A percentile compares a stretch with the other conserved stretches of the same genome.
These are phyloP conservation scores for Entrophospora sp. DNA, from an alignment of 192 early-diverging fungal genomes.

Conservation along the genomic window DNA sequence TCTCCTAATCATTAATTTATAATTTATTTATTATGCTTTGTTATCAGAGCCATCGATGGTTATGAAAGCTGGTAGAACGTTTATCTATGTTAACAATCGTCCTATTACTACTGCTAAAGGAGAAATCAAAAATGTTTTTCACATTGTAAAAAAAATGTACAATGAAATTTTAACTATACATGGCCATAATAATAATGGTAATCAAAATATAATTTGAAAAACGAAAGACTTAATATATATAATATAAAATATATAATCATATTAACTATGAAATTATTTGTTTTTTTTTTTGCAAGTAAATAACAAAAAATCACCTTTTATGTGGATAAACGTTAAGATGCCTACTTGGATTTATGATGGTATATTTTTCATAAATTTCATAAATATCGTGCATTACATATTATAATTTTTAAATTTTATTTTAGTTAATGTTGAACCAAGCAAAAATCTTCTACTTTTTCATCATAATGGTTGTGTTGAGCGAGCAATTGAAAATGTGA, in stretches of 20 bases:
- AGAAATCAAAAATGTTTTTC: slow-evolving; percentile 25
- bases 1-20: too few relatives aligned
- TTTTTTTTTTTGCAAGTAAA: not conserved
- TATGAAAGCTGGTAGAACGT: slow-evolving; percentile 24
- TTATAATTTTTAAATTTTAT: not conserved
- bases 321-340: slow-evolving; percentile 12
- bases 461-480: slow-evolving; percentile 23
- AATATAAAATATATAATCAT: not conserved
- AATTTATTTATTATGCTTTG: too few relatives aligned
- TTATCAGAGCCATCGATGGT: slow-evolving; percentile 19
- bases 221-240: too few relatives aligned
- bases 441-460: slow-evolving; percentile 25
- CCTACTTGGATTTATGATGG: slow-evolving; percentile 16
- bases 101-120: slow-evolving; percentile 24
- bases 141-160: slow-evolving; percentile 19
- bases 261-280: not conserved
- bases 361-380: not conserved
- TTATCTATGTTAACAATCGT: slow-evolving; percentile 31
- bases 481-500: slow-evolving; percentile 5
- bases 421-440: slow-evolving; percentile 32
- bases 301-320: slow-evolving; percentile 8
- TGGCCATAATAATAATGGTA: not conserved
- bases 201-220: too few relatives aligned
- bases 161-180: not conserved
- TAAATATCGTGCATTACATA: not conserved